phyloP scores from a whole-genome alignment of 192 early-diverging fungal genomes.

The Backusella morwellensis region DNA sequence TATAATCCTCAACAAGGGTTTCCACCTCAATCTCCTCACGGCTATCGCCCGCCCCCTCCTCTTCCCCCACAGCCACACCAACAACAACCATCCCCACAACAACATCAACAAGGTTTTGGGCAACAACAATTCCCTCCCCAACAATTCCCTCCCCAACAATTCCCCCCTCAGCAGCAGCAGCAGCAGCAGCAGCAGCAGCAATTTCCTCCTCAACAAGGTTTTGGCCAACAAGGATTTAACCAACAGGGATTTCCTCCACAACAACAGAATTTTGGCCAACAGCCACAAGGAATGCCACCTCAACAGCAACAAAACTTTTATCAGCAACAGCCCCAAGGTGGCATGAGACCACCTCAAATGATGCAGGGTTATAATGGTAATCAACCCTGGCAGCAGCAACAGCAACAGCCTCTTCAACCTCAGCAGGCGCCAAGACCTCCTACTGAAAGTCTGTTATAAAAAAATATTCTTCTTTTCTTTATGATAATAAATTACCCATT shows the following conservation, averaged over 20 bases:
- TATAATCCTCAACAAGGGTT: background rate
- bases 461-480: background rate
- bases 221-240: background rate
- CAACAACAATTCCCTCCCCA: background rate
- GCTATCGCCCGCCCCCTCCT: background rate
- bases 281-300: background rate
- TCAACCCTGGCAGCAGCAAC: background rate
- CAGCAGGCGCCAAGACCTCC: background rate
- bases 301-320: slow-evolving; percentile 2
- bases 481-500: background rate
- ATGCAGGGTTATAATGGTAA: slow-evolving; percentile 6
- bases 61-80: background rate
- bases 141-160: background rate
- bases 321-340: background rate
- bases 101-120: background rate
- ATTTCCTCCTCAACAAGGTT: background rate
- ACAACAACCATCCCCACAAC: background rate
- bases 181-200: background rate
- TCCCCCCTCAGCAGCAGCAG: background rate
- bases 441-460: background rate
- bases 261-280: slow-evolving; percentile 1
- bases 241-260: background rate
- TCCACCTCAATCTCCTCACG: background rate
- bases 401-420: background rate
- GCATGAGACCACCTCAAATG: background rate